Conservation (phyloP, 768 basidiomycete species). For the Gelatoporia subvermispora region DNA sequence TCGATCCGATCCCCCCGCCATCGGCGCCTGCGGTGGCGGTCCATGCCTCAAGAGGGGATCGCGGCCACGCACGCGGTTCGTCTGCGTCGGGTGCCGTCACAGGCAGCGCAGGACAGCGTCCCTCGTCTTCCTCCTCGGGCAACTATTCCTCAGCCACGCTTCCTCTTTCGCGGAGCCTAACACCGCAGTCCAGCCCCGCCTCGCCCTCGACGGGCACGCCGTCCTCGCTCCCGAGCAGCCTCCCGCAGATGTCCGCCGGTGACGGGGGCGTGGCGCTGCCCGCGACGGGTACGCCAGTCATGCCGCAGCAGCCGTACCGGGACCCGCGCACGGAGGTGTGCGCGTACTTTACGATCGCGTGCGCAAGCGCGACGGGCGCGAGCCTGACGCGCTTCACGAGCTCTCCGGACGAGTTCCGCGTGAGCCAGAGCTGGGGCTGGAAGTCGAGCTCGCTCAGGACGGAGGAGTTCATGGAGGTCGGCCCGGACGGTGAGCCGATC, state of each 20-base stretch:
- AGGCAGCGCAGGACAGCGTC: background rate
- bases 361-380: slow-evolving; percentile 75
- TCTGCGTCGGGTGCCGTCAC: background rate
- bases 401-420: slow-evolving; percentile 77
- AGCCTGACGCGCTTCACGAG: slow-evolving; percentile 81
- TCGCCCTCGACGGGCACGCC: slow-evolving; percentile 8
- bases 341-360: slow-evolving; percentile 82
- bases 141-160: slow-evolving; percentile 3
- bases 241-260: slow-evolving; percentile 3
- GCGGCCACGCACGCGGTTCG: background rate
- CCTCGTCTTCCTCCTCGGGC: background rate
- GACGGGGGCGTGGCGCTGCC: slow-evolving; percentile 24
- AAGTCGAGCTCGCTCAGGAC: slow-evolving; percentile 55
- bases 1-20: slow-evolving; percentile 74
- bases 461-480: slow-evolving; percentile 39
- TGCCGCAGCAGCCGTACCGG: slow-evolving; percentile 66
- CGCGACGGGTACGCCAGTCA: slow-evolving; percentile 37
- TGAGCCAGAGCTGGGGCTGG: slow-evolving; percentile 94
- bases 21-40: slow-evolving; percentile 41
- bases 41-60: slow-evolving; percentile 5
- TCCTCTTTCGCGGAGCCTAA: slow-evolving; percentile 32
- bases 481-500: slow-evolving; percentile 11
- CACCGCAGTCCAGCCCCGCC: slow-evolving; percentile 24
- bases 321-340: slow-evolving; percentile 68
- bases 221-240: slow-evolving; percentile 6